Conservation (phyloP, 331 rosid genomes). For the Pyrus hybrid region DNA sequence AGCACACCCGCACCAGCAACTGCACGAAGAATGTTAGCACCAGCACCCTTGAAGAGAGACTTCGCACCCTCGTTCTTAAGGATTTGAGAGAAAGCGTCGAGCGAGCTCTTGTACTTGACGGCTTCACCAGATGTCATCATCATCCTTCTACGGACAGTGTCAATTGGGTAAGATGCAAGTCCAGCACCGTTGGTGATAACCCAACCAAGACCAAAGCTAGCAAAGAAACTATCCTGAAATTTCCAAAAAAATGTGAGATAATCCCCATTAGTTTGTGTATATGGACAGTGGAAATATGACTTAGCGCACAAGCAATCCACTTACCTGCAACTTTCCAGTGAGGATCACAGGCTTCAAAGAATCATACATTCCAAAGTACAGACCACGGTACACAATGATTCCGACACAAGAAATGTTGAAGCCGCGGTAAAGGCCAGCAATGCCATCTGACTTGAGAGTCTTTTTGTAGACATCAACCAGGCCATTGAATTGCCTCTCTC, state of each 20-base stretch:
- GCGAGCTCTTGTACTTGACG: constrained; percentile 59
- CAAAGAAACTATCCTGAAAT: constrained; percentile 71
- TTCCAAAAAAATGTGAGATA: not conserved
- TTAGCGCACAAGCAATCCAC: not conserved
- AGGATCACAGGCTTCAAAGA: constrained; percentile 64
- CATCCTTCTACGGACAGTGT: constrained; percentile 78
- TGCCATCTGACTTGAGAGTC: constrained; percentile 53
- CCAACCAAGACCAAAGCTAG: constrained; percentile 80
- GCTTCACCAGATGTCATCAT: constrained; percentile 90
- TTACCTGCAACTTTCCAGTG: constrained; percentile 52
- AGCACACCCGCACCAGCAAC: constrained; percentile 78
- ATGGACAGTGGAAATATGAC: not conserved
- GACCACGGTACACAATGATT: constrained; percentile 62
- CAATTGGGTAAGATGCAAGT: constrained; percentile 56
- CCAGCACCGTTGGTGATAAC: constrained; percentile 53
- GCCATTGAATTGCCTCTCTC: constrained; percentile 71
- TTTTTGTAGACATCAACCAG: constrained; percentile 59
- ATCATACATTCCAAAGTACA: constrained; percentile 79
- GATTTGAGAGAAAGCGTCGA: constrained; percentile 58
- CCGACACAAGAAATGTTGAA: constrained; percentile 65
- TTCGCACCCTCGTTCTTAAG: constrained; percentile 64
- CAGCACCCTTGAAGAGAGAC: constrained; percentile 77
- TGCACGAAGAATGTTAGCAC: constrained; percentile 74
- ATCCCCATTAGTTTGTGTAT: not conserved
- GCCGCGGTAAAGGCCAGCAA: constrained; percentile 76